Base-by-base conservation (phyloP, 805 yeast genomes). In the Lipomyces spencermartinsiae region DNA sequence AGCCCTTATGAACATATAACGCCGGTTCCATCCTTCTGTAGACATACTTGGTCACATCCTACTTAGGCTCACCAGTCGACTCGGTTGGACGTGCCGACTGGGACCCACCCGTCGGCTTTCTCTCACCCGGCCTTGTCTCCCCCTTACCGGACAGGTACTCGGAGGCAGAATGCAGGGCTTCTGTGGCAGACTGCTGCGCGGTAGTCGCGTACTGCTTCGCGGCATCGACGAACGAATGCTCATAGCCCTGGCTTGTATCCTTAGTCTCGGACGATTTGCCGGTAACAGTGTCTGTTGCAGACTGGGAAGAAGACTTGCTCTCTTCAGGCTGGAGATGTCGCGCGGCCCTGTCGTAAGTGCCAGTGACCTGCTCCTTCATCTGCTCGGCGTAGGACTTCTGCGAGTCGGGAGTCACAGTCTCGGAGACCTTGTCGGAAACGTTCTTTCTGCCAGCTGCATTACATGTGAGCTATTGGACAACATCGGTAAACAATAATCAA, bases 301-400 rank as follows among this genome's bases (percentile, higher is more conserved):
- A 82, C 83, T 93, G 97, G 69, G 85, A 80, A 71, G 85, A 79
- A 58, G 93, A 88, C 84, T 92, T 92, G 74, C 87, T 83, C 65
- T 80, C 79, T 61, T 89, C 88, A 73, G 95, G 92, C 76, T 87
- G 87, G 62, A 83, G 78, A 64, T 83, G 79, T 59, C 84, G 83
- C 67, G 89, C 92, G 64, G 83, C 79, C 76, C 84, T 82, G 83
- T 92, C 97, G 74, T 83, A 84, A n/a, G 83, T 77, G 76, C 85
- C 89, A 67, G 95, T 87, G 71, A 85, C 86, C 37, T 78, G 67
- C 81, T 92, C 97, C 83, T 89, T 89, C 73, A 88, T 88, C 81
- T 89, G 82, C 76, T 90, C 89, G 63, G 81, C 78, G 76, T 81
- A 79, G 51, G 88, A 75, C 82, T 92, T 92, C 79, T 89, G 85